phyloP scores from a whole-genome alignment of 2,329 filamentous ascomycete species.

The Diaporthe vexans region DNA sequence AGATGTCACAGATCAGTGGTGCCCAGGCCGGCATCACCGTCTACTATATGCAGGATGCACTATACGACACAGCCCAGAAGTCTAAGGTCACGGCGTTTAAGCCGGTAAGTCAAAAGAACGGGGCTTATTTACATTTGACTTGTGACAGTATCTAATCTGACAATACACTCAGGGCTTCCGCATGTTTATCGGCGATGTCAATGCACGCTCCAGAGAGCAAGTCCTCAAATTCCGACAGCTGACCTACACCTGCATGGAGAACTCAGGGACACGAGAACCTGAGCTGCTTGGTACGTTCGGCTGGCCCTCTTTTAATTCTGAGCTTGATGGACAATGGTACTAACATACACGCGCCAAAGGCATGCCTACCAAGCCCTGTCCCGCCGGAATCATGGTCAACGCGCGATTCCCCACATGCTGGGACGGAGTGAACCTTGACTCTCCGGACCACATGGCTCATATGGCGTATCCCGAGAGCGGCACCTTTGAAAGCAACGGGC shows the following conservation, averaged over 20 bases:
- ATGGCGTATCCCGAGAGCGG: slow-evolving; percentile 47
- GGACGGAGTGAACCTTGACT: slow-evolving; percentile 50
- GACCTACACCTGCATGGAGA: slow-evolving; percentile 54
- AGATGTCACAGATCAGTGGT: slow-evolving; percentile 59
- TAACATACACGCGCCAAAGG: neutral
- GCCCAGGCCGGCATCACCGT: slow-evolving; percentile 56
- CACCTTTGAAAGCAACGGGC: slow-evolving; percentile 40
- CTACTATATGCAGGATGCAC: slow-evolving; percentile 50
- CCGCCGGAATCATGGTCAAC: slow-evolving; percentile 52
- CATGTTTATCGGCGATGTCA: slow-evolving; percentile 58
- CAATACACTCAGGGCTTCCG: slow-evolving; percentile 53
- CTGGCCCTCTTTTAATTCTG: slow-evolving; percentile 9
- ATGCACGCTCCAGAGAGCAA: slow-evolving; percentile 48
- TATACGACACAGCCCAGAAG: slow-evolving; percentile 27
- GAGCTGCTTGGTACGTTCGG: slow-evolving; percentile 54
- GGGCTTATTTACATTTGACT: neutral
- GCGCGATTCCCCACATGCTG: slow-evolving; percentile 48
- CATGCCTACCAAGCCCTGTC: slow-evolving; percentile 52
- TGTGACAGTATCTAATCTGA: neutral
- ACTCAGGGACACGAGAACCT: slow-evolving; percentile 40
- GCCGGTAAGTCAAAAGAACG: slow-evolving; percentile 47
- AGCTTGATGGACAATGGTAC: neutral
- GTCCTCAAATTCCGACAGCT: slow-evolving; percentile 51
- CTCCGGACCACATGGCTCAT: slow-evolving; percentile 50
- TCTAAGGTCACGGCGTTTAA: slow-evolving; percentile 52